phyloP scores from a whole-genome alignment of 129 eudicot species.

The Sambucus nigra region DNA sequence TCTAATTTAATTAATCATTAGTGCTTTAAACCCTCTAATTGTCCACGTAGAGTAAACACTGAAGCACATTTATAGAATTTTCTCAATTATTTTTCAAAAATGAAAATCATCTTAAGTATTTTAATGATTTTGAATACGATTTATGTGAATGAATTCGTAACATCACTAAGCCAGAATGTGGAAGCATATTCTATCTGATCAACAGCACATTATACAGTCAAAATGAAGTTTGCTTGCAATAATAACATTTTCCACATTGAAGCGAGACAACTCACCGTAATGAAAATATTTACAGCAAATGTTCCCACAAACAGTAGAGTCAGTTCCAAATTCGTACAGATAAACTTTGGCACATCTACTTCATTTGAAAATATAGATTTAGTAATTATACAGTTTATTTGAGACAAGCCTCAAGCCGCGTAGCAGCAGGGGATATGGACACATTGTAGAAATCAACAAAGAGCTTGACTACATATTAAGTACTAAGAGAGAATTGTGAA shows the following conservation, averaged over 20 bases:
- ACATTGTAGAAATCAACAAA: not conserved
- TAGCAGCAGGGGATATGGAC: not conserved
- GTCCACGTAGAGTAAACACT: too few relatives aligned
- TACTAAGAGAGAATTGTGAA: too few relatives aligned
- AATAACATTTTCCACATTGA: not conserved
- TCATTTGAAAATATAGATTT: not conserved
- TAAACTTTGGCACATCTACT: not conserved
- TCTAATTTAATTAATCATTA: not conserved
- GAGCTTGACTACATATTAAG: too few relatives aligned
- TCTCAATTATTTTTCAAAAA: too few relatives aligned
- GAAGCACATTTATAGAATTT: too few relatives aligned
- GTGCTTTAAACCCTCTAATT: not conserved
- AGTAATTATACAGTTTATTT: not conserved
- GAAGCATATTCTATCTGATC: not conserved
- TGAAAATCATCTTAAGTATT: not conserved
- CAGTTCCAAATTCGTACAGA: not conserved
- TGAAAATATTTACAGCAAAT: too few relatives aligned
- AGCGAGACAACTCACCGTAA: not conserved
- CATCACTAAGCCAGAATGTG: not conserved
- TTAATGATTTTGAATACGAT: too few relatives aligned
- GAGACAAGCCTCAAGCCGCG: not conserved
- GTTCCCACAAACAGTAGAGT: not conserved
- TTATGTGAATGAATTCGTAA: not conserved
- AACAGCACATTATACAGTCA: not conserved
- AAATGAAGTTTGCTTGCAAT: not conserved